These are phyloP conservation scores for Neurospora sp. DNA, from an alignment of 495 filamentous ascomycete species.

Conservation along the genomic window DNA sequence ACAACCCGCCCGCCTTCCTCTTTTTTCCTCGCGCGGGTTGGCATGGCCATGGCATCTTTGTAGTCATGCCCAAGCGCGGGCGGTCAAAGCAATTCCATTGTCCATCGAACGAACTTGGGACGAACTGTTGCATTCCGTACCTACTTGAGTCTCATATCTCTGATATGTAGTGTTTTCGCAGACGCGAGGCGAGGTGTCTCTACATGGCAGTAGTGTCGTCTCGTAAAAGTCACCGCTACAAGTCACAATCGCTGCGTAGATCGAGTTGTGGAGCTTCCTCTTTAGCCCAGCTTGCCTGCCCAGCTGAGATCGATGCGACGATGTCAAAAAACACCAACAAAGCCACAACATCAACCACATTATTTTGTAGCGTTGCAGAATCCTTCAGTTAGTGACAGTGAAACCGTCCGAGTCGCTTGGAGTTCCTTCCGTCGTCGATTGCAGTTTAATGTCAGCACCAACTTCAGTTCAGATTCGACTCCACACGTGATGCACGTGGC, in stretches of 20 bases:
- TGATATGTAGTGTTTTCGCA: not conserved
- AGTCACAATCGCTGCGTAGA: not conserved
- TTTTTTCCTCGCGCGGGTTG: not conserved
- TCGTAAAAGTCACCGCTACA: not conserved
- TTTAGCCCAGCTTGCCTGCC: not conserved
- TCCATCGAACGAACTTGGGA: not conserved
- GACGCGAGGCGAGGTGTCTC: not conserved
- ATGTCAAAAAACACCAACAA: not conserved
- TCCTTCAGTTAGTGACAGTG: not conserved
- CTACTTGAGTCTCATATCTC: not conserved
- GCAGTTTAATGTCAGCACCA: not conserved
- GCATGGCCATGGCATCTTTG: not conserved
- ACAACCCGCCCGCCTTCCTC: not conserved
- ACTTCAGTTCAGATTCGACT: not conserved
- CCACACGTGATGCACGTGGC: not conserved
- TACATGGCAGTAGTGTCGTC: not conserved
- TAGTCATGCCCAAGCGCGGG: not conserved
- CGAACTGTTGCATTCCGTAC: not conserved
- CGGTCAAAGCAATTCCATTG: not conserved
- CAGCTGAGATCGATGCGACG: not conserved
- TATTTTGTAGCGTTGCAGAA: not conserved
- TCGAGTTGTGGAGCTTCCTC: not conserved
- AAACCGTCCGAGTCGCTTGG: not conserved
- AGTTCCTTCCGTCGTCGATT: not conserved
- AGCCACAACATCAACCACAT: not conserved